Evolutionary conservation across 495 filamentous ascomycete species (phyloP), one percentile per base, ranked within the genome.

Genomic region (Hypoxylon rickii): DNA sequence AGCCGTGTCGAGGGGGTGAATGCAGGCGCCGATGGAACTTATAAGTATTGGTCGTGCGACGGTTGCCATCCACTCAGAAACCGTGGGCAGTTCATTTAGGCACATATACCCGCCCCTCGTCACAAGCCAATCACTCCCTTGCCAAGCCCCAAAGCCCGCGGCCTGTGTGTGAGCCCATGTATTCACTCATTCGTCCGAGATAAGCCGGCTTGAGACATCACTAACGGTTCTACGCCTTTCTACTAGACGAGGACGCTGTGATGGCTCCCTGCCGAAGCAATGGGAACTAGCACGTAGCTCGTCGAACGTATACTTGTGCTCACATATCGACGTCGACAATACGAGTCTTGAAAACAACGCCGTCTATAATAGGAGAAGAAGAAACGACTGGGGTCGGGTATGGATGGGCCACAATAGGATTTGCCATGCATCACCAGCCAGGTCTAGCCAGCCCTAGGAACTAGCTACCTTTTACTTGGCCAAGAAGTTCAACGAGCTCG

Each of bases 141-240:
- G 48, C 51, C 48, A 63, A 45, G 59, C 53, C 52, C 16, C 18
- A 40, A 38, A 31, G 29, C 43, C 47, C 37, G 26, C 37, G 32
- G 43, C 37, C 37, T 44, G 44, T 26, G 37, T 42, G 43, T 42
- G 37, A 53, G 51, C 39, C 26, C 20, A 36, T 24, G 24, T 21
- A 40, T 22, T 51, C 59, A 53, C 24, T 63, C 53, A 63, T 63
- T 58, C 44, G 59, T 32, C 53, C 53, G 49, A 63, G 59, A 63
- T 63, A 63, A 63, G 59, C 53, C 47, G 53, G 7, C 43, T 36
- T 17, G 44, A 47, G 31, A 41, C 37, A 31, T 13, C 31, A n/a
- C 46, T 45, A n/a, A 50, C 33, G 24, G 29, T 7, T 43, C 40
- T 39, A 13, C 40, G 37, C 26, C 19, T 3, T 33, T 20, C 43